Evolutionary conservation across 2,329 filamentous ascomycete species (phyloP), one percentile per base, ranked within the genome.

Genomic region (Calonectria naviculata): DNA sequence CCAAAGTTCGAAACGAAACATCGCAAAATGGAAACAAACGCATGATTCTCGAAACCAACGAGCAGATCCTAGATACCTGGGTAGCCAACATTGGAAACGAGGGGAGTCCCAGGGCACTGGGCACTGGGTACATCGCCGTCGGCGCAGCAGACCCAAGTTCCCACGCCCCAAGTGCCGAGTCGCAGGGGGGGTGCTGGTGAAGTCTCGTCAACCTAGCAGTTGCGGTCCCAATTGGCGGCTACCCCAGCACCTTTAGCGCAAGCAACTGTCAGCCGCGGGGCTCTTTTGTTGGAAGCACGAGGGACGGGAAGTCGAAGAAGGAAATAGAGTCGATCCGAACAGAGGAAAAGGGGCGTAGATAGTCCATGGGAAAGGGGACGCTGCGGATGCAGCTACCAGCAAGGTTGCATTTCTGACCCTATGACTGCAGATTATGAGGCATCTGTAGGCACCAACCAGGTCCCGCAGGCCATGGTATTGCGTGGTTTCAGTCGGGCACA

Each of bases 111-210:
- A 58, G 38, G 21, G 34, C 46, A 52, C 29, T 19, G 21, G 67
- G 64, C 71, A 63, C 72, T 66, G 73, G 74, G 71, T 74, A 44
- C 63, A 56, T 29, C 28, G 31, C 38, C 62, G 58, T 74, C 67
- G 75, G 69, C 73, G 75, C 75, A 77, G 75, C 67, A 70, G 46
- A 64, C 64, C 64, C 73, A 70, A 64, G 28, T 60, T 68, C 62
- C 71, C 61, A 42, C 56, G 44, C 71, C 65, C 26, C 73, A 78
- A 73, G 73, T 77, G 73, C 75, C 75, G 75, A 74, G 62, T 41
- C 69, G 58, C 75, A 71, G 71, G 75, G 75, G 64, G 49, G 42
- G 74, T 47, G 64, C 44, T 34, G 75, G 70, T 70, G 69, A 74
- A 67, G 65, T 70, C 60, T 44, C 42, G 47, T 61, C 34, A 60